Evolutionary conservation across 805 yeast genomes (phyloP).

Genomic region (Teunomyces panamensis): DNA sequence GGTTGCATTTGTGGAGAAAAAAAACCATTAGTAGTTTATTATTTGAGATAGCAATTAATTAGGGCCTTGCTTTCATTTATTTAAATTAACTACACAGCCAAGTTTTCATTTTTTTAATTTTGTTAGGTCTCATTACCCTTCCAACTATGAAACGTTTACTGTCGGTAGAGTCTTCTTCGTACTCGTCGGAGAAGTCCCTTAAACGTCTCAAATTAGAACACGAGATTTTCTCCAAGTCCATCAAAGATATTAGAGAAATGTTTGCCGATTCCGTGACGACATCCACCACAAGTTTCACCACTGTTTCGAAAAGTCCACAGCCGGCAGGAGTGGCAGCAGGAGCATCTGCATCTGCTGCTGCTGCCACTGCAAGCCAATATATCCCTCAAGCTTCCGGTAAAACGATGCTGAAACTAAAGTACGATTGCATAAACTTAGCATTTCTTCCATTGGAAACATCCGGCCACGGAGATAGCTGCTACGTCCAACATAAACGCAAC

Average conservation of each 20-base stretch:
- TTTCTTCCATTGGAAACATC: constrained; percentile 9
- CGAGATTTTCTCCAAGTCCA: constrained; percentile 22
- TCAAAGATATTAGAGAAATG: constrained; percentile 23
- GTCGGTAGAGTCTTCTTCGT: constrained; percentile 6
- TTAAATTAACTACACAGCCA: not conserved
- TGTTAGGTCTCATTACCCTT: not conserved
- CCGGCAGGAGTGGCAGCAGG: not conserved
- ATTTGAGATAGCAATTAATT: constrained; percentile 1
- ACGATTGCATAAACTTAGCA: constrained; percentile 13
- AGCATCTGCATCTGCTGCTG: not conserved
- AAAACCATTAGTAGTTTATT: not conserved
- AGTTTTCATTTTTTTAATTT: not conserved
- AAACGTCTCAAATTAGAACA: constrained; percentile 18
- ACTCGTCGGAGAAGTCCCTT: constrained; percentile 12
- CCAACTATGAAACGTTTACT: constrained; percentile 7
- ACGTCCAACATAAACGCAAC: not conserved
- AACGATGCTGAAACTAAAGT: constrained; percentile 5
- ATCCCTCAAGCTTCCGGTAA: not conserved
- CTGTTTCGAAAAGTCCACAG: not conserved
- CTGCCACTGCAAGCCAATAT: not conserved
- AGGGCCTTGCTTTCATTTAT: not conserved
- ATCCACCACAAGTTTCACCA: constrained; percentile 1
- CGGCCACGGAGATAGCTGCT: not conserved
- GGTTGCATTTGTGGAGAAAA: constrained; percentile 2
- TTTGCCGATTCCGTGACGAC: constrained; percentile 11